These are phyloP conservation scores for Cercospora beticola DNA, from an alignment of 2,329 filamentous ascomycete species.

Conservation along the genomic window DNA sequence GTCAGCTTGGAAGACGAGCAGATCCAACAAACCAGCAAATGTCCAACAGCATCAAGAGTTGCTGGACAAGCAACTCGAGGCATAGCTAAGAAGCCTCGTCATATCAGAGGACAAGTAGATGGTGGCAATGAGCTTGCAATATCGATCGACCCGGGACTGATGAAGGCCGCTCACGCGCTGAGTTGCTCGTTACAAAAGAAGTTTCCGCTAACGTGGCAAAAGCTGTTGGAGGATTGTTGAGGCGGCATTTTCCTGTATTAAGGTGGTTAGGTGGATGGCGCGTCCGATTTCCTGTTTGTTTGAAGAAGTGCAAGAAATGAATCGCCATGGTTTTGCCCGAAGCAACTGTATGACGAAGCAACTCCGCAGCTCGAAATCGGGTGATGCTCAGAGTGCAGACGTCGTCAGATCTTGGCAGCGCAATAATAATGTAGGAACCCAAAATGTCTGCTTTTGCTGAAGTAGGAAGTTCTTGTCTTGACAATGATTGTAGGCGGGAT, in stretches of 20 bases:
- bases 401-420: not conserved
- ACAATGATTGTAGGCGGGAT: not conserved
- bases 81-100: constrained; percentile 4
- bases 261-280: not conserved
- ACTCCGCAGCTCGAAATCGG: no score
- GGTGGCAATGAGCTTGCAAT: not conserved
- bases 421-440: not conserved
- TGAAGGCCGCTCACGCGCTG: constrained; percentile 6
- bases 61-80: not conserved
- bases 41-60: not conserved
- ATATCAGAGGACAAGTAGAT: not conserved
- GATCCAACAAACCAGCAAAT: not conserved
- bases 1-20: not conserved
- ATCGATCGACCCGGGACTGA: not conserved
- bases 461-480: not conserved
- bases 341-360: no score
- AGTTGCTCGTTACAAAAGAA: not conserved
- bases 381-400: no score
- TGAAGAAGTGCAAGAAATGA: not conserved
- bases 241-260: not conserved
- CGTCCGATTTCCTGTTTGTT: not conserved
- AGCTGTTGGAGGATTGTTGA: constrained; percentile 2
- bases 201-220: constrained; percentile 16
- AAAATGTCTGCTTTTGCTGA: not conserved
- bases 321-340: no score